phyloP scores from a whole-genome alignment of 1,284 basidiomycete genomes.

The Trichosporon sp. region DNA sequence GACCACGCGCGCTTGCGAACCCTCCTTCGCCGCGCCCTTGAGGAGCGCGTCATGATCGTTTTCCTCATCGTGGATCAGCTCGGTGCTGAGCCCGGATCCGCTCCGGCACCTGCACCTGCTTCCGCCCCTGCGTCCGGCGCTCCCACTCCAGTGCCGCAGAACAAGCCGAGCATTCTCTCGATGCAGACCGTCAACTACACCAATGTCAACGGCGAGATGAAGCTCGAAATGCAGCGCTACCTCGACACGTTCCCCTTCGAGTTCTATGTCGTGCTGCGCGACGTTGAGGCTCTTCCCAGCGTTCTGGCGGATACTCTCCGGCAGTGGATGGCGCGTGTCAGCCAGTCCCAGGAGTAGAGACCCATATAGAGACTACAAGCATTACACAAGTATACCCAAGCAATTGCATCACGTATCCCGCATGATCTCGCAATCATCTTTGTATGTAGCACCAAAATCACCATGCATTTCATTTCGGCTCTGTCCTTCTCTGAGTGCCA shows the following conservation, averaged over 20 bases:
- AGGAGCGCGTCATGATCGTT: slow-evolving; percentile 90
- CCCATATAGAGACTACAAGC: not conserved
- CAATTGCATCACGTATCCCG: not conserved
- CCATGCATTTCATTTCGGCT: not conserved
- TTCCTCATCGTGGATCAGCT: slow-evolving; percentile 94
- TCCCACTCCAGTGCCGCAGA: slow-evolving; percentile 10
- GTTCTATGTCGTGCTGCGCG: slow-evolving; percentile 87
- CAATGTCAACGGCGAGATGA: slow-evolving; percentile 74
- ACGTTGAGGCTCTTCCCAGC: slow-evolving; percentile 86
- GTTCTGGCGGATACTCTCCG: slow-evolving; percentile 85
- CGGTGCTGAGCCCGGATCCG: slow-evolving; percentile 19
- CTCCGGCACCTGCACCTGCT: slow-evolving; percentile 19
- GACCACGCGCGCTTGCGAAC: slow-evolving; percentile 82
- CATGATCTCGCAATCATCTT: slow-evolving; percentile 1
- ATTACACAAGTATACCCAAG: not conserved
- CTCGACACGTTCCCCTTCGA: slow-evolving; percentile 97
- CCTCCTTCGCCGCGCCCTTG: slow-evolving; percentile 76
- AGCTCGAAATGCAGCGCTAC: slow-evolving; percentile 84
- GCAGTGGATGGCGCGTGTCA: slow-evolving; percentile 58
- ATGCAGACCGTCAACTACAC: slow-evolving; percentile 91
- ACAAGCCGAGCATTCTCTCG: slow-evolving; percentile 60
- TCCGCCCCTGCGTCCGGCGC: slow-evolving; percentile 16
- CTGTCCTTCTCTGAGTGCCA: no score
- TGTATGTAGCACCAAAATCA: not conserved
- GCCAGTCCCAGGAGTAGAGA: slow-evolving; percentile 42